Conservation (phyloP, 2,329 filamentous ascomycete species). For the Colletotrichum cereale region DNA sequence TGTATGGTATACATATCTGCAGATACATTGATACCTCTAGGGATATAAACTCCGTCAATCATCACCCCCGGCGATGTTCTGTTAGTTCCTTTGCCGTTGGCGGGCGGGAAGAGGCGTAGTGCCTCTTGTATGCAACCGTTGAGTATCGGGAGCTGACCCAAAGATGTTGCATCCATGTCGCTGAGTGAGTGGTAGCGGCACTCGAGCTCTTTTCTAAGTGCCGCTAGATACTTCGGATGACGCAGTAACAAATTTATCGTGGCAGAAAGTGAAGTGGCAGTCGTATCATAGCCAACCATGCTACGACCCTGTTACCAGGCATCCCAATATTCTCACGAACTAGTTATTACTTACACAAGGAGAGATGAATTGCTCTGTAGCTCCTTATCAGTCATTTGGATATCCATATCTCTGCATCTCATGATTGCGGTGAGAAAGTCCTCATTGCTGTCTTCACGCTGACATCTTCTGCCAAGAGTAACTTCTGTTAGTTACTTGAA, state of each 20-base stretch:
- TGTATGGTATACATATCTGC: conserved; percentile 50
- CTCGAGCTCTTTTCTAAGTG: conserved; percentile 55
- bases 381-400: conserved; percentile 20
- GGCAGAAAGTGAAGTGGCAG: conserved; percentile 35
- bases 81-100: conserved; percentile 29
- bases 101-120: conserved; percentile 55
- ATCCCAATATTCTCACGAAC: neutral
- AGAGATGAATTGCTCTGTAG: conserved; percentile 18
- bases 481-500: neutral
- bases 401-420: conserved; percentile 12
- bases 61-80: conserved; percentile 36
- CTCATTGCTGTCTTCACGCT: conserved; percentile 4
- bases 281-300: conserved; percentile 45
- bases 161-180: conserved; percentile 43
- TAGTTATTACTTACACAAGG: conserved; percentile 4
- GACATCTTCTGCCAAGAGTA: neutral
- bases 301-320: neutral
- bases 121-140: conserved; percentile 57
- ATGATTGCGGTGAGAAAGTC: conserved; percentile 26
- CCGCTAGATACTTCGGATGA: conserved; percentile 39
- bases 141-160: conserved; percentile 48
- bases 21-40: conserved; percentile 55
- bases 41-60: conserved; percentile 48
- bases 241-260: conserved; percentile 34
- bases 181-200: conserved; percentile 44